Evolutionary conservation across 2,329 filamentous ascomycete genomes (phyloP), one percentile per base, ranked within the genome.

Genomic region (Pseudogymnoascus sp.): DNA sequence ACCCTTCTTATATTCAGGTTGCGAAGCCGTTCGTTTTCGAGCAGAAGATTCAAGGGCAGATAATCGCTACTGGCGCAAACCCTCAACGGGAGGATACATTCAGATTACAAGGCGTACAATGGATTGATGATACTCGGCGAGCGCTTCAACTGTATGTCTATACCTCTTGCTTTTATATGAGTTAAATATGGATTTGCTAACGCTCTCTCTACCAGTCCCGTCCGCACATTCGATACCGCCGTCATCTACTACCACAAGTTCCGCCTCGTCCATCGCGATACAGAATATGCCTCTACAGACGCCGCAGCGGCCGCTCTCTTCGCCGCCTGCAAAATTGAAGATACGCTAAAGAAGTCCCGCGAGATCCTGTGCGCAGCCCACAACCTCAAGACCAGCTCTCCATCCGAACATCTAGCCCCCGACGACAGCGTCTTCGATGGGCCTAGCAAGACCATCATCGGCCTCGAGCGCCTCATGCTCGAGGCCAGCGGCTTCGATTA

Each of bases 401-500:
- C 87, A 77, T 74, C 89, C 75, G 82, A 91, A 76, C 76, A 89
- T 74, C 74, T 87, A 39, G 88, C 88, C 16, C 84, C 90, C 3
- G 93, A 97, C 75, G 92, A 97, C 75, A 87, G 88, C 74, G 90
- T 93, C 26, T 96, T 97, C 68, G 93, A 97, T 62, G 80, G 80
- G 1, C 85, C 87, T 3, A 89, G 90, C 12, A 89, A 91, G 68
- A 85, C 88, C 64, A 89, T 97, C 67, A 92, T 97, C 66, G 91
- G 91, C 1, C 83, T 97, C 3, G 95, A 99, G 77, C 85, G 95
- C 4, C 84, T 96, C 63, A 96, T 97, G 76, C 86, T 99, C 61
- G 95, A 99, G 76, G 89, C 91, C 1, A 89, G 93, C 31, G 88
- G 90, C 66, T 99, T 99, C 75, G 93, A 99, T 75, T 97, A 97